Percentiles rank a stretch among this genome's conserved stretches.
Evolutionary conservation across 2,329 filamentous ascomycete species (phyloP).

Genomic region (Hymenoscyphus fraxineus): DNA sequence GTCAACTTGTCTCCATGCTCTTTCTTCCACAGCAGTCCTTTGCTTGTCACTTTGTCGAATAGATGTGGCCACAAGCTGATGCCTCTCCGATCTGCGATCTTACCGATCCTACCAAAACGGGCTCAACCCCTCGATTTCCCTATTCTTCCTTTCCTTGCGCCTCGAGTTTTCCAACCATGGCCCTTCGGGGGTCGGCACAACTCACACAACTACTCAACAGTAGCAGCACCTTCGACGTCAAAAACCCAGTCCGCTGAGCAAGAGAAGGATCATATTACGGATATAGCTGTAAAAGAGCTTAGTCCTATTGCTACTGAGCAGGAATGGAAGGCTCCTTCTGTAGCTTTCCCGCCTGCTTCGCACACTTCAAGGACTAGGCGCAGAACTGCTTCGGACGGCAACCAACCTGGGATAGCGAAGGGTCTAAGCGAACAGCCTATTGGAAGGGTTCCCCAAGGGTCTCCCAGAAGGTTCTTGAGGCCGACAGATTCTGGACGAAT

Average conservation of each 20-base stretch:
- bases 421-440: background rate
- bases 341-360: background rate
- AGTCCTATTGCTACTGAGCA: background rate
- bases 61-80: conserved; percentile 24
- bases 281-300: background rate
- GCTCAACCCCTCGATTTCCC: conserved; percentile 28
- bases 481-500: background rate
- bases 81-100: conserved; percentile 28
- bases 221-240: background rate
- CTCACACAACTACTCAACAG: conserved; percentile 5
- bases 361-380: background rate
- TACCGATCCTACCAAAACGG: conserved; percentile 17
- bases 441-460: background rate
- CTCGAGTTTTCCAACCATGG: conserved; percentile 35
- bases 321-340: background rate
- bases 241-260: conserved; percentile 1
- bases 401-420: background rate
- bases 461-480: background rate
- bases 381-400: background rate
- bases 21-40: background rate
- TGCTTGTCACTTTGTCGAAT: background rate
- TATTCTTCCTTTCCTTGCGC: conserved; percentile 34
- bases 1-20: background rate
- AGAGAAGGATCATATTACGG: background rate
- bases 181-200: conserved; percentile 18